Percentiles rank a stretch among this genome's conserved stretches.
Evolutionary conservation across 129 eudicot species (phyloP).

Genomic region (Flaveria linearis): DNA sequence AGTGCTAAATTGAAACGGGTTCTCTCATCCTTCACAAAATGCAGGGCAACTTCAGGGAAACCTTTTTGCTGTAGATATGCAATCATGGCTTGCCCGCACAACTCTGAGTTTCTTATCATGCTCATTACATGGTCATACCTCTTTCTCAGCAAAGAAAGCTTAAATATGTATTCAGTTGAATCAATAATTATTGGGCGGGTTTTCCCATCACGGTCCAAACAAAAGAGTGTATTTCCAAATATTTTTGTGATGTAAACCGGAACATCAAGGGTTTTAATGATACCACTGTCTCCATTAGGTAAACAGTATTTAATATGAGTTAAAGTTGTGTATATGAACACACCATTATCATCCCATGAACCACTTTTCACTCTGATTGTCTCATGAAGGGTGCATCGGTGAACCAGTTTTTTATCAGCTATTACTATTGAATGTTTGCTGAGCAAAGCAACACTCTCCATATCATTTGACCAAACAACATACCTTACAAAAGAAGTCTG

Average conservation of each 20-base stretch:
- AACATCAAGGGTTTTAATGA: slow-evolving; percentile 59
- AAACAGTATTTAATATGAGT: slow-evolving; percentile 66
- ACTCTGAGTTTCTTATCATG: slow-evolving; percentile 63
- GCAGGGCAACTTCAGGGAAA: slow-evolving; percentile 66
- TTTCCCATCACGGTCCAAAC: slow-evolving; percentile 71
- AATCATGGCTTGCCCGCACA: slow-evolving; percentile 75
- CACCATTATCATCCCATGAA: slow-evolving; percentile 73
- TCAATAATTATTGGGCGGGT: slow-evolving; percentile 57
- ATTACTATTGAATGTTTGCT: slow-evolving; percentile 62
- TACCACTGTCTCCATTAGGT: slow-evolving; percentile 68
- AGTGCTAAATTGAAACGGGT: slow-evolving; percentile 61
- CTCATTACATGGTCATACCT: slow-evolving; percentile 68
- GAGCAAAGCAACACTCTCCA: slow-evolving; percentile 64
- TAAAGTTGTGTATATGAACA: slow-evolving; percentile 58
- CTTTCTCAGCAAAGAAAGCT: slow-evolving; percentile 50
- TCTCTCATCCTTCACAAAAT: slow-evolving; percentile 64
- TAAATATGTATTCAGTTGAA: slow-evolving; percentile 60
- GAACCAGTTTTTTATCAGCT: slow-evolving; percentile 57
- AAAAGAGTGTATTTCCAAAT: slow-evolving; percentile 54
- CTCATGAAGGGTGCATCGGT: slow-evolving; percentile 70
- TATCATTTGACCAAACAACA: slow-evolving; percentile 70
- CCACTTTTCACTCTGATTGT: slow-evolving; percentile 75
- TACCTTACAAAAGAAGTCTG: slow-evolving; percentile 58
- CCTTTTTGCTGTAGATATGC: slow-evolving; percentile 74
- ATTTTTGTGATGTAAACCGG: slow-evolving; percentile 62